phyloP scores from a whole-genome alignment of 129 eudicot genomes.

The Ambrosia trifida region DNA sequence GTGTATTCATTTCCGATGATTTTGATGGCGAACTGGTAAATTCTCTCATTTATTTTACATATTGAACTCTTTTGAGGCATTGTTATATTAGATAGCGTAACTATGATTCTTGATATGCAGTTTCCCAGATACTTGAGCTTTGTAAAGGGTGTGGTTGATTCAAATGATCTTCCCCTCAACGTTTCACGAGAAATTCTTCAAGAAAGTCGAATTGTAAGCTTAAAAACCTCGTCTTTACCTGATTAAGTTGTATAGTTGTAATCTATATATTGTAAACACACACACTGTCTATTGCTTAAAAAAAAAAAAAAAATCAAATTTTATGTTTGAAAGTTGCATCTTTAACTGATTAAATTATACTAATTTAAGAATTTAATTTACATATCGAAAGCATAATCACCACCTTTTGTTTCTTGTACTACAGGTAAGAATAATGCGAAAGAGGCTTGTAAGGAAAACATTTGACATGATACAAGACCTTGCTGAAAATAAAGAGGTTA shows the following conservation, averaged over 20 bases:
- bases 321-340: conserved; percentile 37
- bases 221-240: not conserved
- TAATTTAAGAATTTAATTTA: no score
- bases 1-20: conserved; percentile 97
- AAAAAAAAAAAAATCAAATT: conserved; percentile 89
- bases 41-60: not conserved
- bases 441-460: conserved; percentile 90
- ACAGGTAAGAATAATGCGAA: conserved; percentile 94
- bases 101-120: conserved; percentile 41
- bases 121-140: conserved; percentile 97
- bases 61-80: not conserved
- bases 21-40: conserved; percentile 98
- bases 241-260: not conserved
- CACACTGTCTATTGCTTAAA: no score
- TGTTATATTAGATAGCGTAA: conserved; percentile 1
- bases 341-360: not conserved
- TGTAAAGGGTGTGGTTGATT: conserved; percentile 76
- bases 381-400: not conserved
- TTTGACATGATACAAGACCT: conserved; percentile 96
- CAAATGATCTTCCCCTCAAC: conserved; percentile 85
- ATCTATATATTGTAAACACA: no score
- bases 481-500: conserved; percentile 89
- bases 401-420: conserved; percentile 10
- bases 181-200: conserved; percentile 93
- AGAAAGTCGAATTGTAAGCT: conserved; percentile 92